Evolutionary conservation across 2,329 filamentous ascomycete genomes (phyloP), one percentile per base, ranked within the genome.

Genomic region (Trichoderma brevicompactum): DNA sequence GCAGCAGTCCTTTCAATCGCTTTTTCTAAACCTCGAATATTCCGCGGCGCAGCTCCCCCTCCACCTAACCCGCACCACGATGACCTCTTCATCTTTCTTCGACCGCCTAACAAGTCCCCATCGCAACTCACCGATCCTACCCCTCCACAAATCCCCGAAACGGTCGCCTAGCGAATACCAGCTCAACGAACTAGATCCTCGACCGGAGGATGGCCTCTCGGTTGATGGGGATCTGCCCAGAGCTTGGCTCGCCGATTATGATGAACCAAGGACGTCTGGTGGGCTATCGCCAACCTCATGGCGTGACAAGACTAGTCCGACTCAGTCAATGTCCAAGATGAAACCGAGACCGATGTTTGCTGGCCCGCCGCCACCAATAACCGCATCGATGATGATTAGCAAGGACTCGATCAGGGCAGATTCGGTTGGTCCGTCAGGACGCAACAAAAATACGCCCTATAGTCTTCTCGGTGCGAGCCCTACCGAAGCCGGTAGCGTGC

Each of bases 361-460:
- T 2, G 82, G 82, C 1, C 83, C 83, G 0, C 83, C 83, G 0
- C 82, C 83, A 0, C 83, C 83, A 4, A 85, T 85, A 64, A 78
- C 80, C 1, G 69, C 74, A 6, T 83, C 83, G 0, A 74, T 78
- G 3, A 65, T 80, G 19, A 62, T 80, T 2, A 70, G 69, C n/a
- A 69, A 66, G 56, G 28, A 43, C 28, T 49, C 63, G 9, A 50
- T 48, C 10, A 48, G 55, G 38, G 50, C 48, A 40, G 19, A 64
- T 15, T 55, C 61, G n/a, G 44, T 32, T n/a, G 55, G 55, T 23
- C 52, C 61, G 34, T 43, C 62, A 19, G 55, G 43, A 5, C 65
- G 61, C 34, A 44, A 23, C 48, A 55, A 23, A 41, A n/a, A 58
- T 8, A 43, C 56, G 36, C 59, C 44, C 2, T 17, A 38, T 12